Evolutionary conservation across 2,329 filamentous ascomycete genomes (phyloP), one percentile per base, ranked within the genome.

Genomic region (Sphaerostilbella broomeana): DNA sequence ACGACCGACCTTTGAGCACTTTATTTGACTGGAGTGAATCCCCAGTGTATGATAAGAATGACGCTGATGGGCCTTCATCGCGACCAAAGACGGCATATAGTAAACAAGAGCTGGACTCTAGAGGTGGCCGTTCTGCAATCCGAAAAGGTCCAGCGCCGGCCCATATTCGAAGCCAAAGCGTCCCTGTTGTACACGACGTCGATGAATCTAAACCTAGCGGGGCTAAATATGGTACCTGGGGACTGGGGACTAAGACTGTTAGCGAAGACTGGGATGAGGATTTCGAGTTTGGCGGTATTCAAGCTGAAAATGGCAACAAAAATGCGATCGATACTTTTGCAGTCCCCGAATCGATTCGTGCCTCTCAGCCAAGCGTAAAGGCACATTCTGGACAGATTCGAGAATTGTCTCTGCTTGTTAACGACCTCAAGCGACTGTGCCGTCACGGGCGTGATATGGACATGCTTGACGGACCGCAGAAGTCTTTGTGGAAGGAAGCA

Each of bases 241-340:
- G 84, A 3, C 65, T 87, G 28, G 79, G 82, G n/a, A 81, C 77
- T 46, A 89, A 89, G 59, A 82, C 77, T 12, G 80, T 81, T 9
- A 89, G 82, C 45, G 86, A 94, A 57, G 86, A 92, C 54, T 94
- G 86, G 86, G 86, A 90, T 51, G 84, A 89, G 47, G 86, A 94
- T 57, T 92, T 94, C 51, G 84, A 90, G 44, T 89, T 90, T 55
- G 73, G 73, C 7, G 67, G 64, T 18, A 57, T 69, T 21, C 66
- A 63, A 29, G 52, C 61, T 24, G 57, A 46, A 4, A 59, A 60
- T n/a, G 57, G 59, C 25, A 61, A 60, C 22, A 59, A 56, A 19
- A 57, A 59, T 18, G 59, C 58, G 4, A 52, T 54, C 15, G 47
- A 56, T 42, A 38, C 53, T 17, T 62, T 65, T 48, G 54, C 59